phyloP scores from a whole-genome alignment of 768 basidiomycete species.

The Suillus americanus region DNA sequence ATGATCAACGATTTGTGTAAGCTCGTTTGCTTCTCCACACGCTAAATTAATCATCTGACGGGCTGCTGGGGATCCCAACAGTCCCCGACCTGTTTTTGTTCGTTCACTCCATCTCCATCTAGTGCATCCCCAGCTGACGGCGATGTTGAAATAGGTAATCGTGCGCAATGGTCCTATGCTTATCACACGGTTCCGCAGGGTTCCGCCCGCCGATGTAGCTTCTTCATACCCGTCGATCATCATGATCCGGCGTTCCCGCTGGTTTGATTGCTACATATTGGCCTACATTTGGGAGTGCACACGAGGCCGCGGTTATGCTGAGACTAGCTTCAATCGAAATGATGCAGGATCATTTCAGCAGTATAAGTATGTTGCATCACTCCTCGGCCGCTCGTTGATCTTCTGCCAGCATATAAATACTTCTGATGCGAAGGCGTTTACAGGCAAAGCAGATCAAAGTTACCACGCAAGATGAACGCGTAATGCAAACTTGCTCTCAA shows the following conservation, averaged over 20 bases:
- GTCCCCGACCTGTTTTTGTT: neutral
- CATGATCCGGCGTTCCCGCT: neutral
- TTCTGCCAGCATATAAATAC: neutral
- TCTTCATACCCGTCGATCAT: neutral
- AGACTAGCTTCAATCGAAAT: neutral
- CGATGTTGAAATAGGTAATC: slow-evolving; percentile 2
- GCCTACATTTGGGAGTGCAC: neutral
- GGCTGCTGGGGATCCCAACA: neutral
- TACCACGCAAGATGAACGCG: no score
- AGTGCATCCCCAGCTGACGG: neutral
- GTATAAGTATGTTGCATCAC: neutral
- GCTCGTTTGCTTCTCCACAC: neutral
- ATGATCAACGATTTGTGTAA: slow-evolving; percentile 1
- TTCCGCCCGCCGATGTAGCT: neutral
- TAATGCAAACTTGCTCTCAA: neutral
- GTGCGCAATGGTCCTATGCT: neutral
- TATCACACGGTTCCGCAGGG: neutral
- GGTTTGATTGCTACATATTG: neutral
- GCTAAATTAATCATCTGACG: neutral
- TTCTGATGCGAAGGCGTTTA: neutral
- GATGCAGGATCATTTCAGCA: neutral
- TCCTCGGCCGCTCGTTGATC: neutral
- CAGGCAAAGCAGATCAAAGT: neutral
- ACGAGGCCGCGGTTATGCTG: neutral
- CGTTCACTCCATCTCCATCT: neutral